Base-by-base conservation (phyloP, 208 protist species). In the Leishmania mexicana region DNA sequence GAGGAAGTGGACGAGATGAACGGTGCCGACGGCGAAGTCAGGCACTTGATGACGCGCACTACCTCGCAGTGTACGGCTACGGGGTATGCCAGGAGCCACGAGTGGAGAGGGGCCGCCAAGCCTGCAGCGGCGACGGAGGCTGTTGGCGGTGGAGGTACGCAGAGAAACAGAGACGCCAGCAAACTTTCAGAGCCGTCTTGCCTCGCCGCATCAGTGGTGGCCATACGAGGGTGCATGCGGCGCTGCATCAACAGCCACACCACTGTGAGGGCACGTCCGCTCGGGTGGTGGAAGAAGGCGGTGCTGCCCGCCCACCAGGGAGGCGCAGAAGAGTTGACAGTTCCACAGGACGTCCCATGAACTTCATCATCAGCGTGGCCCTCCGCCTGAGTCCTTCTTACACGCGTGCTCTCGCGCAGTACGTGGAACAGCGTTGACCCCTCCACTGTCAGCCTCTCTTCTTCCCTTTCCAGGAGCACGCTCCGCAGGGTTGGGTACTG, bases 1-100 rank as follows among this genome's bases (percentile, higher is more conserved):
- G 72, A 62, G 19, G 51, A 76, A 45, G 19, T 15, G 13, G 49
- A 74, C 28, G 42, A 31, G 28, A 53, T 31, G 19, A 42, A 13
- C 45, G 45, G 49, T 19, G 24, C n/a, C 19, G 35, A 54, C 45
- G 51, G 40, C 15, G 85, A 51, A 19, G 75, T 78, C 49, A 77
- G 68, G 40, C 79, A 82, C 19, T 76, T 71, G n/a, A 93, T 58
- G 45, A 83, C 81, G 28, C 80, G 60, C 3, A 93, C 35, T 19
- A 83, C 75, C 58, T 83, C 87, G 58, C 85, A 90, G 73, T 93
- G 89, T 64, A 90, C 87, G 31, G 86, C 81, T 3, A 78, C 42
- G 10, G 89, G 84, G 35, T 85, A 85, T 47, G 60, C 58, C 71
- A 75, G 17, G 70, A 85, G 45, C 81, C 81, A 85, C 75, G 75